phyloP scores from a whole-genome alignment of 78 protist genomes.

The Carpediemonas membranifera region DNA sequence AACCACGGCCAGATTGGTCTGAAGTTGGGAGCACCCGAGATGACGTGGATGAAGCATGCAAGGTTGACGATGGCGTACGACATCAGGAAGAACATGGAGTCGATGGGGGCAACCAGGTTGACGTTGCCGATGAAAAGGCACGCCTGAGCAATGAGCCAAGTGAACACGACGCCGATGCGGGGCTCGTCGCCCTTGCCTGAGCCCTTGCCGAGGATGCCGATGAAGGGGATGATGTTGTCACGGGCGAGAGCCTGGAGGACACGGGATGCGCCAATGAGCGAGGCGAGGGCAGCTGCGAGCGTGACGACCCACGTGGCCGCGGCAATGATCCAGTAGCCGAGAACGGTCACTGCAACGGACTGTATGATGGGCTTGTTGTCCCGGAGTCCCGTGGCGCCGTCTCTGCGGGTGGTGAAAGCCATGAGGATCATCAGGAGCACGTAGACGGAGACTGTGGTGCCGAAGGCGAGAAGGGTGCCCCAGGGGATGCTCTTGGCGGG shows the following conservation, averaged over 20 bases:
- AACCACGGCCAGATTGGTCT: constrained; percentile 38
- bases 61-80: constrained; percentile 54
- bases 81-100: constrained; percentile 42
- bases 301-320: constrained; percentile 36
- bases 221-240: constrained; percentile 42
- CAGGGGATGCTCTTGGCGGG: constrained; percentile 51
- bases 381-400: too few relatives aligned
- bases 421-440: neutral
- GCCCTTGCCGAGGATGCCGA: constrained; percentile 1
- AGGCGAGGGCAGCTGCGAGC: constrained; percentile 35
- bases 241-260: constrained; percentile 43
- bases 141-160: constrained; percentile 17
- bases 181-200: constrained; percentile 34
- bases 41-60: too few relatives aligned
- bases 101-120: constrained; percentile 54
- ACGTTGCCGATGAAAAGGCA: constrained; percentile 34
- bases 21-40: constrained; percentile 32
- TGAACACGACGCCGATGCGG: constrained; percentile 17
- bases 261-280: constrained; percentile 46
- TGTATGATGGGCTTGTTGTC: neutral
- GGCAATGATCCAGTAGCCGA: neutral
- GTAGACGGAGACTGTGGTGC: constrained; percentile 22
- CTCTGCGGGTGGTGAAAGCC: constrained; percentile 9
- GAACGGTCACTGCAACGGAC: neutral
- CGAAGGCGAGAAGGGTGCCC: constrained; percentile 39